Conservation (phyloP, 768 basidiomycete species). For the Mycena leptocephala region DNA sequence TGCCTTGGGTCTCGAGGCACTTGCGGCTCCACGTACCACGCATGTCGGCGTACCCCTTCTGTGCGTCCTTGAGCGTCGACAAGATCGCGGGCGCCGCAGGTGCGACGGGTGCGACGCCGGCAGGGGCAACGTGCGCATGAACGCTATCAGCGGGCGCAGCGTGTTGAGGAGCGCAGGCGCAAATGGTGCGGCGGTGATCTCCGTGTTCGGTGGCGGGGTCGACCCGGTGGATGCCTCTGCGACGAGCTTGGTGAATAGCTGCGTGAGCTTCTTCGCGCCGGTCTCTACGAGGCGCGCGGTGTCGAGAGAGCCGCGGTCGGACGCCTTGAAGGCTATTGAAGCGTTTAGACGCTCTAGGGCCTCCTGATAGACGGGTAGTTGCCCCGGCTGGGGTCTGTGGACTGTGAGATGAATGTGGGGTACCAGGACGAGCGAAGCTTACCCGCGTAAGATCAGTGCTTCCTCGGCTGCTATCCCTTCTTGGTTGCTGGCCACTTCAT, state of each 20-base stretch:
- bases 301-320: conserved; percentile 27
- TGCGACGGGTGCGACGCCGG: conserved; percentile 90
- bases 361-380: conserved; percentile 78
- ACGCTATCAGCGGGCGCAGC: conserved; percentile 76
- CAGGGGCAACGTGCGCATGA: conserved; percentile 81
- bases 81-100: conserved; percentile 80
- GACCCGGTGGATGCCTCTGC: conserved; percentile 88
- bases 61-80: conserved; percentile 80
- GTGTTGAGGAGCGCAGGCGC: conserved; percentile 67
- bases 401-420: conserved; percentile 4
- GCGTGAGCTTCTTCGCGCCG: conserved; percentile 86
- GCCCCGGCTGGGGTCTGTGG: conserved; percentile 78
- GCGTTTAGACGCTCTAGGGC: conserved; percentile 84
- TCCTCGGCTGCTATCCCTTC: conserved; percentile 87
- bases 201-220: conserved; percentile 74
- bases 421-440: conserved; percentile 37
- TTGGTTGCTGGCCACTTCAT: conserved; percentile 82
- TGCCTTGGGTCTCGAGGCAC: conserved; percentile 81
- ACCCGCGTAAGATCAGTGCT: conserved; percentile 86
- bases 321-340: conserved; percentile 39
- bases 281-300: conserved; percentile 85
- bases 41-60: conserved; percentile 90
- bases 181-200: conserved; percentile 70
- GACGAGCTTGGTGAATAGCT: conserved; percentile 90
- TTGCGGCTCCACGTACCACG: conserved; percentile 85